A percentile compares a stretch with the other conserved stretches of the same genome.
phyloP scores from a whole-genome alignment of 83 land plant genomes.

The Isoetes engelmannii region DNA sequence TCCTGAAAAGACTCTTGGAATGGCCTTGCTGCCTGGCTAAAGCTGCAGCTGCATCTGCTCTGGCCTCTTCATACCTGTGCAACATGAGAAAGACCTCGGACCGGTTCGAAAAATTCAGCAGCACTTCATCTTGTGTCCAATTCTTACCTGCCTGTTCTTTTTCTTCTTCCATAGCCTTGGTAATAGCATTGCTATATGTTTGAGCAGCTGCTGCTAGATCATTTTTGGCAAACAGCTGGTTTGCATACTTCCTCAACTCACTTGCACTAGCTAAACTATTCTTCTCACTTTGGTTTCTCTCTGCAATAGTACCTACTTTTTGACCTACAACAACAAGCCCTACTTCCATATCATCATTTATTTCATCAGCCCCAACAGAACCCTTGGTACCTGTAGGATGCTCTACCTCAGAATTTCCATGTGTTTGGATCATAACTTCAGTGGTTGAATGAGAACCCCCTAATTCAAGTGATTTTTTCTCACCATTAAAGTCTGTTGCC shows the following conservation, averaged over 20 bases:
- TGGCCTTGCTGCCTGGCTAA: conserved; percentile 14
- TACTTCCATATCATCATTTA: not conserved
- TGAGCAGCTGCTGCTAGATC: conserved; percentile 18
- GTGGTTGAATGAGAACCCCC: no score
- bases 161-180: conserved; percentile 8
- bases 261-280: not conserved
- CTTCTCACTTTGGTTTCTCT: not conserved
- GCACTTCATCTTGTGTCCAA: conserved; percentile 15
- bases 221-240: conserved; percentile 17
- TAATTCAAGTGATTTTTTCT: not conserved
- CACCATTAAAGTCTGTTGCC: not conserved
- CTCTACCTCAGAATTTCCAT: not conserved
- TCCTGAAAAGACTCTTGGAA: conserved; percentile 29
- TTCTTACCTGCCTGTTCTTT: conserved; percentile 10
- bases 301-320: not conserved
- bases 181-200: conserved; percentile 20
- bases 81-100: conserved; percentile 34
- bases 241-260: conserved; percentile 20
- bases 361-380: conserved; percentile 1
- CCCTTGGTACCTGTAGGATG: not conserved
- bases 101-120: conserved; percentile 29
- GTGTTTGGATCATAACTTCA: no score
- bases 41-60: conserved; percentile 24
- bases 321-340: not conserved
- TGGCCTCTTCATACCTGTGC: conserved; percentile 20